A percentile compares a stretch with the other conserved stretches of the same genome.
phyloP scores from a whole-genome alignment of 2,329 filamentous ascomycete genomes.

The Monilinia fructicola region DNA sequence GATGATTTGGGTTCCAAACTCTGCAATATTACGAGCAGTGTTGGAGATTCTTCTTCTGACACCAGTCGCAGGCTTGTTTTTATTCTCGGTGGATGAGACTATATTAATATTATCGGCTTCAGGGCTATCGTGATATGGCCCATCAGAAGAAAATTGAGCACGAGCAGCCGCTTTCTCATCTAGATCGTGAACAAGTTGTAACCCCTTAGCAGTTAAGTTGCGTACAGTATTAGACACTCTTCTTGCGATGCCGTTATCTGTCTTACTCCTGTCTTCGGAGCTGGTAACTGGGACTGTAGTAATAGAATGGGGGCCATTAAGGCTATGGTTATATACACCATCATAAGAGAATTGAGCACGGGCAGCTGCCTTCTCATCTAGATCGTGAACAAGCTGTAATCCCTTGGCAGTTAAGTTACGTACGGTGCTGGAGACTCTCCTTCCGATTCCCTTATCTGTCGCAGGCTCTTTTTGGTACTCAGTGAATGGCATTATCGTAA shows the following conservation, averaged over 20 bases:
- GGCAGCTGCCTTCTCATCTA: slow-evolving; percentile 13
- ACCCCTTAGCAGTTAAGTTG: not conserved
- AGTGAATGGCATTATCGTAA: not conserved
- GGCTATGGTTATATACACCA: not conserved
- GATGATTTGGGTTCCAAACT: not conserved
- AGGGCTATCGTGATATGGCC: not conserved
- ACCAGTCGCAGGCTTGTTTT: too few species aligned
- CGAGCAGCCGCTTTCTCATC: slow-evolving; percentile 10
- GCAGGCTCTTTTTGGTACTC: not conserved
- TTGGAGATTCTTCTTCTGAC: not conserved
- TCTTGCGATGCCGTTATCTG: not conserved
- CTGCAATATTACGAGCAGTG: not conserved
- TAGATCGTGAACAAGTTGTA: slow-evolving; percentile 12
- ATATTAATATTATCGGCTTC: too few species aligned
- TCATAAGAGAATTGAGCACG: slow-evolving; percentile 11
- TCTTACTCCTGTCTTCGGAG: not conserved
- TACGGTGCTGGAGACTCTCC: slow-evolving; percentile 6
- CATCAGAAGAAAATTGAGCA: slow-evolving; percentile 5
- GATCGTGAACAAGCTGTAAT: slow-evolving; percentile 8
- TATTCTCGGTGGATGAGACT: too few species aligned
- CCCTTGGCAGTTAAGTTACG: not conserved
- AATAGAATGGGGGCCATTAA: too few species aligned
- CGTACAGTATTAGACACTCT: slow-evolving; percentile 5
- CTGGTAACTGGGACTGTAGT: not conserved
- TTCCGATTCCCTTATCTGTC: not conserved